phyloP scores from a whole-genome alignment of 805 yeast genomes.

The Wickerhamiella spandovensis region DNA sequence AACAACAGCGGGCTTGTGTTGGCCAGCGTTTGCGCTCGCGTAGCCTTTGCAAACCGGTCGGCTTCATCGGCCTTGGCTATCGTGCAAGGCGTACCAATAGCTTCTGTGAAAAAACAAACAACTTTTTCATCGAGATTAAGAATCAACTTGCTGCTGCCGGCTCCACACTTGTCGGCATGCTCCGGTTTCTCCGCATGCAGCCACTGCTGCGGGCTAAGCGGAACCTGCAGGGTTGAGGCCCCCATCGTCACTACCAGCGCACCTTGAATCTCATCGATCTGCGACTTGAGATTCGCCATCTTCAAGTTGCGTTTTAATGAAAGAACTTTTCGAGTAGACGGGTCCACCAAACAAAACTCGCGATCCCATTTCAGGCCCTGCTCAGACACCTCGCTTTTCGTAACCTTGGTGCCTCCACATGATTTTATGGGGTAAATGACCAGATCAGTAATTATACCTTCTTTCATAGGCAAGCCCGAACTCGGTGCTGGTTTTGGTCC shows the following conservation, averaged over 20 bases:
- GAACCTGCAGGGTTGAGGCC: constrained; percentile 1
- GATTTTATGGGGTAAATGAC: constrained; percentile 33
- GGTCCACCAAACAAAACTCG: constrained; percentile 27
- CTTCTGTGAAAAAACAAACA: constrained; percentile 21
- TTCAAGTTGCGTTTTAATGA: constrained; percentile 24
- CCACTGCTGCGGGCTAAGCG: constrained; percentile 8
- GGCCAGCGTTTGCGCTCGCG: constrained; percentile 12
- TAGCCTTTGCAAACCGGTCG: constrained; percentile 6
- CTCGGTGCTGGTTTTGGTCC: constrained; percentile 6
- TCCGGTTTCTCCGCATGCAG: background rate
- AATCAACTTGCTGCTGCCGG: background rate
- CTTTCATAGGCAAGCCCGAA: constrained; percentile 11
- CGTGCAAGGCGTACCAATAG: constrained; percentile 26
- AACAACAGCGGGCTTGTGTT: constrained; percentile 31
- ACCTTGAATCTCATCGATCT: constrained; percentile 10
- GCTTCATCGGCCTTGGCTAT: constrained; percentile 19
- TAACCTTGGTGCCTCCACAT: constrained; percentile 26
- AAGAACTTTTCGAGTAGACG: constrained; percentile 20
- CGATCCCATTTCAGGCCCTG: constrained; percentile 32
- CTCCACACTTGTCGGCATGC: background rate
- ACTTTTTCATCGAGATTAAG: constrained; percentile 14
- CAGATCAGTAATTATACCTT: constrained; percentile 15
- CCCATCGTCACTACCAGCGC: background rate
- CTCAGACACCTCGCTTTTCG: constrained; percentile 13
- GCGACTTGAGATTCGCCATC: constrained; percentile 28